Base-by-base conservation (phyloP, 352 stramenopile species). In the Thraustochytrium sp. region DNA sequence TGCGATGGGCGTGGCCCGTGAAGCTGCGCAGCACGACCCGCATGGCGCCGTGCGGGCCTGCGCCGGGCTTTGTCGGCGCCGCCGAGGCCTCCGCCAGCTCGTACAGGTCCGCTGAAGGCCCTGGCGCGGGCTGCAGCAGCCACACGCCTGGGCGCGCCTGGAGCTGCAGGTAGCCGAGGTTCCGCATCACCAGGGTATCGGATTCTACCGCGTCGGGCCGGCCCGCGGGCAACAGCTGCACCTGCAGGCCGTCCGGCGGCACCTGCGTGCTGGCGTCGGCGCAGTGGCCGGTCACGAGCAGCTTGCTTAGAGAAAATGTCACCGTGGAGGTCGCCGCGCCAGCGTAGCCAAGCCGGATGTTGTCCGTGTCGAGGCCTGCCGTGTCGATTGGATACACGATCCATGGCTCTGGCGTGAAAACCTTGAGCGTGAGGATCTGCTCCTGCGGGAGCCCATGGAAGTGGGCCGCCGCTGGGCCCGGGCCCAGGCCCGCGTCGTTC, bases 171-270 rank as follows among this genome's bases (percentile, higher is more conserved):
- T 99, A 99, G 18, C 97, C 97, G 38, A 98, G 87, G 87, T 98
- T 99, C 84, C 98, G 97, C 97, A 99, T 99, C 23, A 99, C 97
- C 2, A 99, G 85, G 18, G 97, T 99, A 85, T 99, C 97, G 31
- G 91, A 91, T 23, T 26, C 13, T 84, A 73, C 80, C 23, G 31
- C 42, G 26, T 68, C 51, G 18, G 16, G 37, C 11, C 13, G n/a
- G 9, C 46, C 23, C 0, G 31, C 31, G 18, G 31, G 61, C 21
- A 4, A 40, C 55, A 98, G 88, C 36, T 95, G 87, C 29, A 98
- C 84, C 85, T 98, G 94, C 13, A 98, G 88, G 0, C 94, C 94
- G 59, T 96, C 94, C 0, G 93, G 92, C 34, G 94, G 91, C 11
- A 88, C 86, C 2, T 38, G 2, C 42, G 9, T 18, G 21, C 26